Evolutionary conservation across 805 yeast genomes (phyloP).

Genomic region (Candida orba): DNA sequence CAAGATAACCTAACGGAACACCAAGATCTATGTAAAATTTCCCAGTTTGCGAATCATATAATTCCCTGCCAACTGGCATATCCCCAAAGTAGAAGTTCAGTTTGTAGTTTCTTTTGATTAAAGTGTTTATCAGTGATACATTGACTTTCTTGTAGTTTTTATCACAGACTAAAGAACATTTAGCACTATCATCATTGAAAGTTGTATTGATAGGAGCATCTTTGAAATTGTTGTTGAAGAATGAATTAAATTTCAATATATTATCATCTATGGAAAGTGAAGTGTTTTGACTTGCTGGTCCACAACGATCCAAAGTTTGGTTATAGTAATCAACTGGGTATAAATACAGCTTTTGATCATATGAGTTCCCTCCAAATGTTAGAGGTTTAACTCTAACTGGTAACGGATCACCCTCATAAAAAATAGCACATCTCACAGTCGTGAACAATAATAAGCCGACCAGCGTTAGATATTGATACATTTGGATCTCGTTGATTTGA

Average conservation of each 20-base stretch:
- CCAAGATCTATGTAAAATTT: constrained; percentile 23
- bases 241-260: background rate
- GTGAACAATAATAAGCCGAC: background rate
- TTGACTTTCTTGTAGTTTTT: constrained; percentile 15
- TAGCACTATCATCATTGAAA: constrained; percentile 7
- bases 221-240: constrained; percentile 13
- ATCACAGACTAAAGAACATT: constrained; percentile 16
- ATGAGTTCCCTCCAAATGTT: constrained; percentile 22
- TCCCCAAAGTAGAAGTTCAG: constrained; percentile 25
- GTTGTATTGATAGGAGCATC: constrained; percentile 19
- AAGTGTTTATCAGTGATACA: constrained; percentile 20
- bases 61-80: constrained; percentile 25
- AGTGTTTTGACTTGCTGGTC: constrained; percentile 9
- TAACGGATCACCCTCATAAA: constrained; percentile 14
- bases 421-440: background rate
- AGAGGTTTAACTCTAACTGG: constrained; percentile 18
- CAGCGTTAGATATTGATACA: background rate
- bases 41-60: constrained; percentile 22
- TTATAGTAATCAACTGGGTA: constrained; percentile 22
- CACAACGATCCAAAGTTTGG: constrained; percentile 17
- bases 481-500: background rate
- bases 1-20: constrained; percentile 25
- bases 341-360: constrained; percentile 19
- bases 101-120: constrained; percentile 25
- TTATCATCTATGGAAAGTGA: constrained; percentile 5